These are phyloP conservation scores for Ogataea angusta DNA, from an alignment of 805 yeast genomes.

Conservation along the genomic window DNA sequence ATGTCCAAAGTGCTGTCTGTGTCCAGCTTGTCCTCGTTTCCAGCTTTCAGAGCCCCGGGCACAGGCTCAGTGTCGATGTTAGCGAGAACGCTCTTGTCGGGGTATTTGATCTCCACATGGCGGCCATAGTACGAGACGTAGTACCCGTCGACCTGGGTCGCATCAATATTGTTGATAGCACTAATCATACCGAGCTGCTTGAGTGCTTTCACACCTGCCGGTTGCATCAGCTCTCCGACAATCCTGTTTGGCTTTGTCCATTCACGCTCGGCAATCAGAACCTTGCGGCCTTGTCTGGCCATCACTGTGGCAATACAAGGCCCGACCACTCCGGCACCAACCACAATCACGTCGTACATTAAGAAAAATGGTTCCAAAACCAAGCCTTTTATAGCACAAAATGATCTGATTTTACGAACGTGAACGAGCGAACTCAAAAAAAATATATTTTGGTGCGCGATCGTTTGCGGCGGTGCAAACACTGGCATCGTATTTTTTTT, in stretches of 20 bases:
- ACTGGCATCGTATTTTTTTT: neutral
- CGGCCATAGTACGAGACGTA: slow-evolving; percentile 65
- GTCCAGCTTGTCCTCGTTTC: slow-evolving; percentile 51
- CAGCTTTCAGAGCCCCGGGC: slow-evolving; percentile 52
- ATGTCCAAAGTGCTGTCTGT: slow-evolving; percentile 48
- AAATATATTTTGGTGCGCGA: neutral
- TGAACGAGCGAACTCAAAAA: slow-evolving; percentile 5
- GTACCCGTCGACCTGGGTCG: slow-evolving; percentile 77
- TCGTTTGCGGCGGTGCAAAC: slow-evolving; percentile 1
- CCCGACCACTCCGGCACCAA: slow-evolving; percentile 99
- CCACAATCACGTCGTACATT: slow-evolving; percentile 74
- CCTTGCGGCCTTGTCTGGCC: slow-evolving; percentile 86
- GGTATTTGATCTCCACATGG: slow-evolving; percentile 63
- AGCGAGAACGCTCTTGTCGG: slow-evolving; percentile 52
- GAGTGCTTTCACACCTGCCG: slow-evolving; percentile 89
- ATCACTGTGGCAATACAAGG: slow-evolving; percentile 88
- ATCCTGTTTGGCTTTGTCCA: slow-evolving; percentile 93
- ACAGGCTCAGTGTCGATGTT: slow-evolving; percentile 44
- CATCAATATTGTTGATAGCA: slow-evolving; percentile 72
- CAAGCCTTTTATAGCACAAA: slow-evolving; percentile 1
- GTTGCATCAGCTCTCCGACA: slow-evolving; percentile 96
- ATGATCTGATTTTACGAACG: slow-evolving; percentile 15
- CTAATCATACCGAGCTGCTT: slow-evolving; percentile 78
- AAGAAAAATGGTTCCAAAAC: neutral
- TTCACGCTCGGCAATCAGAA: slow-evolving; percentile 78